phyloP scores from a whole-genome alignment of 2,329 filamentous ascomycete genomes.

The Microcyclospora tardicrescens region DNA sequence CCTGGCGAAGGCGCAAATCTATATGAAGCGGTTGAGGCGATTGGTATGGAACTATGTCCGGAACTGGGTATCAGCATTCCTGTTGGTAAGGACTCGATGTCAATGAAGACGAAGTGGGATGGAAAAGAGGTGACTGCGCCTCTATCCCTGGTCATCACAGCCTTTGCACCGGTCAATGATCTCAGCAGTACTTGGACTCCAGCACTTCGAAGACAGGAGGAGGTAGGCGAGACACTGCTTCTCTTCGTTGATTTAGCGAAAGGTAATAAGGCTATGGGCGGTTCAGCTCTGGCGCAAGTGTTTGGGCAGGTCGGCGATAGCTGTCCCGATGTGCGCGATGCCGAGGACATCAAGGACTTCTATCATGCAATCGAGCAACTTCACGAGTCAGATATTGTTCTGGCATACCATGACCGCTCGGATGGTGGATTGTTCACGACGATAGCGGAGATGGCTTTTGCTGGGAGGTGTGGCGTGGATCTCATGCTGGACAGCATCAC shows the following conservation, averaged over 20 bases:
- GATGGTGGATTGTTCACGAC: slow-evolving; percentile 89
- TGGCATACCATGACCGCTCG: slow-evolving; percentile 89
- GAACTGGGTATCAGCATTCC: slow-evolving; percentile 85
- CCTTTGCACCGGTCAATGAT: slow-evolving; percentile 74
- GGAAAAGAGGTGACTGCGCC: slow-evolving; percentile 82
- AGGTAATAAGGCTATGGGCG: slow-evolving; percentile 70
- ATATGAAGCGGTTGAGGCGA: slow-evolving; percentile 86
- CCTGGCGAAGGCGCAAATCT: slow-evolving; percentile 83
- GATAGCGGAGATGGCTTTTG: slow-evolving; percentile 95
- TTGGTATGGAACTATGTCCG: slow-evolving; percentile 85
- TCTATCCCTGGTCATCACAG: slow-evolving; percentile 79
- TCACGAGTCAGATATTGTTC: slow-evolving; percentile 56
- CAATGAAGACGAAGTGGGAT: slow-evolving; percentile 96
- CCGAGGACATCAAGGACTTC: slow-evolving; percentile 72
- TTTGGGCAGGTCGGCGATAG: slow-evolving; percentile 77
- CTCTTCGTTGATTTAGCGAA: slow-evolving; percentile 83
- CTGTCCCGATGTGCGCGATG: slow-evolving; percentile 72
- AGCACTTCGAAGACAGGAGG: slow-evolving; percentile 65
- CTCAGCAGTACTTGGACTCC: slow-evolving; percentile 88
- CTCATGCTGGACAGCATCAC: slow-evolving; percentile 68
- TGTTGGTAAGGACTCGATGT: slow-evolving; percentile 95
- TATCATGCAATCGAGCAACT: slow-evolving; percentile 70
- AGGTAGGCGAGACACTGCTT: slow-evolving; percentile 77
- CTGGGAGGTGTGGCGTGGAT: slow-evolving; percentile 77
- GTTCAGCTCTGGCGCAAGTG: slow-evolving; percentile 80